Percentiles rank a stretch among this genome's conserved stretches.
Evolutionary conservation across 331 rosid genomes (phyloP).

Genomic region (Pyrus hybrid): DNA sequence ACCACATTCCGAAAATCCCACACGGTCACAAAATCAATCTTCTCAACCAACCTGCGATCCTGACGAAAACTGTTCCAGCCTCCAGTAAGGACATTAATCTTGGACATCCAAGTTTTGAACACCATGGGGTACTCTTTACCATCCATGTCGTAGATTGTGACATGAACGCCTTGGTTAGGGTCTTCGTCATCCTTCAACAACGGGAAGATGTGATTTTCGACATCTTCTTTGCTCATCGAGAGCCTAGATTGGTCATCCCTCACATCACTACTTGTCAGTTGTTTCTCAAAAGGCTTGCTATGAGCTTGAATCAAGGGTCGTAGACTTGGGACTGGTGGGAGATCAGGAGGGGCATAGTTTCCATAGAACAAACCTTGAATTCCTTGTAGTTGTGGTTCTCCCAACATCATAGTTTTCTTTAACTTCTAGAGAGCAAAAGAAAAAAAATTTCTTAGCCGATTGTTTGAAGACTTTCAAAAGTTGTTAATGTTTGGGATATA

Average conservation of each 20-base stretch:
- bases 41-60: background rate
- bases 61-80: background rate
- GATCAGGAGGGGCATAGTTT: background rate
- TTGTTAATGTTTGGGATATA: background rate
- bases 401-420: background rate
- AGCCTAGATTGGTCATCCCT: conserved; percentile 5
- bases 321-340: background rate
- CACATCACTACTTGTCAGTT: background rate
- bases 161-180: background rate
- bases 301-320: background rate
- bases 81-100: background rate
- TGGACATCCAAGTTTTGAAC: background rate
- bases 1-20: background rate
- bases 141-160: background rate
- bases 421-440: background rate
- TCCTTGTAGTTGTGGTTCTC: background rate
- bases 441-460: background rate
- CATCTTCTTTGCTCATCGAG: background rate
- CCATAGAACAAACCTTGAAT: background rate
- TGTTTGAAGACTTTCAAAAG: background rate
- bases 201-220: background rate
- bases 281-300: background rate
- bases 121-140: background rate
- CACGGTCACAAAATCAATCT: background rate
- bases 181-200: background rate